A percentile compares a stretch with the other conserved stretches of the same genome.
Conservation (phyloP, 2,329 filamentous ascomycete genomes). For the Fusarium fracticaudum region DNA sequence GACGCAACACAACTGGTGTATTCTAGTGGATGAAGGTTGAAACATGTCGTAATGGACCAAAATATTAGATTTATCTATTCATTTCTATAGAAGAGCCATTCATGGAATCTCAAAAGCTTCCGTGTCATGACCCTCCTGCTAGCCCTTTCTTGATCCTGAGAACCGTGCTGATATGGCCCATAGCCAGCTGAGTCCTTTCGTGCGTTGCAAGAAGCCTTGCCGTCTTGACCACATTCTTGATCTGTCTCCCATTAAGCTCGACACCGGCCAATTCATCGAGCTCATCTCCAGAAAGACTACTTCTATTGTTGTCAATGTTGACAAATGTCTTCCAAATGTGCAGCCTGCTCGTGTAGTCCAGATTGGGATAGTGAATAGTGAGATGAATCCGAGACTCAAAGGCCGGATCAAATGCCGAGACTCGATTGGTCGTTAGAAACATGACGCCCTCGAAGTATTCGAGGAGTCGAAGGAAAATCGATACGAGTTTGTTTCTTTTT, state of each 20-base stretch:
- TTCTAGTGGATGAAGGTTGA: rapidly evolving
- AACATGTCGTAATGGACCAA: background rate
- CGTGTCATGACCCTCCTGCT: background rate
- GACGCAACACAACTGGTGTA: too few species aligned
- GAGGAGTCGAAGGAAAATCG: slow-evolving; percentile 11
- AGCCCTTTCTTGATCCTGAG: slow-evolving; percentile 4
- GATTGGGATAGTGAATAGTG: slow-evolving; percentile 1
- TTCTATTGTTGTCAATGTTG: rapidly evolving
- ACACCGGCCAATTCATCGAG: background rate
- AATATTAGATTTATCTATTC: background rate
- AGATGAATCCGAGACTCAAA: slow-evolving; percentile 18
- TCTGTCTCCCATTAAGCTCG: slow-evolving; percentile 20
- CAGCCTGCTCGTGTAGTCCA: background rate
- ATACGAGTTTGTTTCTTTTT: slow-evolving; percentile 7
- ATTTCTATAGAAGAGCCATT: background rate
- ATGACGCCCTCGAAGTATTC: slow-evolving; percentile 17
- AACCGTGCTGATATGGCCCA: background rate
- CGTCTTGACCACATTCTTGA: slow-evolving; percentile 20
- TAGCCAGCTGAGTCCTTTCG: background rate
- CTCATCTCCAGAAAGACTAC: background rate
- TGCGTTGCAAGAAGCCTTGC: background rate
- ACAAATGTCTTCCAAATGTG: slow-evolving; percentile 17
- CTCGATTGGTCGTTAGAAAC: slow-evolving; percentile 14
- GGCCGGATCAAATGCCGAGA: slow-evolving; percentile 3
- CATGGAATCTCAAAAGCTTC: too few species aligned